Conservation (phyloP, 116 monocot genomes). For the Iris pallida region DNA sequence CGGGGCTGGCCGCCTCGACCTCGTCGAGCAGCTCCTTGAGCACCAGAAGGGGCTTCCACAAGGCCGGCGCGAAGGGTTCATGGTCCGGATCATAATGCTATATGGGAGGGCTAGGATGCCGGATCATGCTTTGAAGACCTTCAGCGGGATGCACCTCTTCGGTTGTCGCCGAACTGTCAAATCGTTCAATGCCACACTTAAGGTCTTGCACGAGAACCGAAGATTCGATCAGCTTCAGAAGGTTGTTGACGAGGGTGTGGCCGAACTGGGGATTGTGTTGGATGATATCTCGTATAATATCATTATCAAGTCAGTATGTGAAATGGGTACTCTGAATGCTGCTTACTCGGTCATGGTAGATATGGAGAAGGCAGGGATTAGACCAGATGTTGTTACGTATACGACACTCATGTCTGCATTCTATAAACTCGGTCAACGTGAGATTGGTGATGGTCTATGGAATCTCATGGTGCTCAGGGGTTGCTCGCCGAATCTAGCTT, state of each 20-base stretch:
- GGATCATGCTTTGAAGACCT: slow-evolving; percentile 59
- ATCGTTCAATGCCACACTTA: slow-evolving; percentile 80
- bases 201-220: slow-evolving; percentile 49
- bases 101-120: slow-evolving; percentile 84
- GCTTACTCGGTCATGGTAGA: slow-evolving; percentile 68
- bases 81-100: slow-evolving; percentile 63
- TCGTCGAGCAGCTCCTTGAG: slow-evolving; percentile 56
- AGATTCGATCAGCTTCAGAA: slow-evolving; percentile 28
- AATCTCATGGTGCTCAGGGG: slow-evolving; percentile 82
- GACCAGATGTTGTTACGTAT: slow-evolving; percentile 84
- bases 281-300: slow-evolving; percentile 81
- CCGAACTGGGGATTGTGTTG: slow-evolving; percentile 47
- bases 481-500: slow-evolving; percentile 70
- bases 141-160: slow-evolving; percentile 56
- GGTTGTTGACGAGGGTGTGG: slow-evolving; percentile 25
- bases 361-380: slow-evolving; percentile 57
- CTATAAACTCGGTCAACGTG: slow-evolving; percentile 59
- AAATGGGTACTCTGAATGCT: slow-evolving; percentile 39
- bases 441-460: slow-evolving; percentile 89
- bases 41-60: slow-evolving; percentile 69
- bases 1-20: slow-evolving; percentile 46
- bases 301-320: slow-evolving; percentile 62
- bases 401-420: slow-evolving; percentile 78
- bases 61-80: slow-evolving; percentile 78
- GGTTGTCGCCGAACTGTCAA: slow-evolving; percentile 64